Base-by-base conservation (phyloP, 1,284 basidiomycete species). In the Leccinum glutinopallens region DNA sequence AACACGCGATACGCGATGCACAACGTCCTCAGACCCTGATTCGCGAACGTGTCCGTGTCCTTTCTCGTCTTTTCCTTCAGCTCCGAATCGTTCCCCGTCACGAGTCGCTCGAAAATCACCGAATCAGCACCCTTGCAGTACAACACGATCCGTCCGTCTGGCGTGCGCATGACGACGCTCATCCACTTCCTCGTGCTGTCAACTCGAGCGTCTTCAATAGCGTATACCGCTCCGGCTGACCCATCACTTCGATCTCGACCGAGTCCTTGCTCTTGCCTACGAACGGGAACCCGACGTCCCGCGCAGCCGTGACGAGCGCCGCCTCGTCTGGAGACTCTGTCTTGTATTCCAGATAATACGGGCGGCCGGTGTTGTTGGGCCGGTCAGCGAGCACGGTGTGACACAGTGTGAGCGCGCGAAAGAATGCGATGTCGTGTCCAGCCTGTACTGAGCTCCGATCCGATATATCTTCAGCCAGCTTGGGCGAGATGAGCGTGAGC, bases 111-210 rank as follows among this genome's bases (percentile, higher is more conserved):
- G 74, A 96, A 97, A 71, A 98, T 93, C 71, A 98, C 94, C 70
- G 89, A 93, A 77, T 98, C 96, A 9, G 96, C 96, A n/a, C 96
- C 96, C 78, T 98, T 98, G 83, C 91, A 94, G 75, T 96, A 96
- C 69, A 98, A 79, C 17, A 95, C 80, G 66, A 98, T 81, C 70
- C 84, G 82, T 22, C 94, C 93, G 65, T 95, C 90, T 0, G 95
- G 91, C 64, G 87, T 86, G 54, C 95, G 90, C 53, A 95, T 88
- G 66, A 98, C 81, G 54, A 93, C 90, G 73, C 92, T 95, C 96
- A 98, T 98, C 63, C 96, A 83, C 80, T 98, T 98, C 66, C 96
- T 81, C 54, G 94, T 91, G 68, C 89, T 92, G 81, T 94, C 96
- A 98, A 98, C 76, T 97, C 96, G 72, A 98, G 83, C 68, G 93